These are phyloP conservation scores for Colletotrichum sansevieriae DNA, from an alignment of 2,329 filamentous ascomycete genomes.

Conservation along the genomic window DNA sequence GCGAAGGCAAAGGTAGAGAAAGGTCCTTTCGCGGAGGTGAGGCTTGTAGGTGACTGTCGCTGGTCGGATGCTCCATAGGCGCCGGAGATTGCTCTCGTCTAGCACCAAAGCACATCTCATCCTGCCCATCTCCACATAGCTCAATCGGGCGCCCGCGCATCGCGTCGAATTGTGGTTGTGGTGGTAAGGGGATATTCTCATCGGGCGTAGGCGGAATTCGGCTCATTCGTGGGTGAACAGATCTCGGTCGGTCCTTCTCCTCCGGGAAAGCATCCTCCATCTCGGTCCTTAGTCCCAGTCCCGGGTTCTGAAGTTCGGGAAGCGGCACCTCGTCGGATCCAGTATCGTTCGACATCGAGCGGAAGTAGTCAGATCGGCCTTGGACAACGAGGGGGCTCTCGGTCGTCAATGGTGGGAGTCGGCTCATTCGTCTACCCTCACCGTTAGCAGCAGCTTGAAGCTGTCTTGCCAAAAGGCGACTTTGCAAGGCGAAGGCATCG, in stretches of 20 bases:
- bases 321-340: constrained; percentile 58
- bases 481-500: constrained; percentile 94
- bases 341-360: constrained; percentile 77
- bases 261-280: constrained; percentile 65
- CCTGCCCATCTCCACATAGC: constrained; percentile 45
- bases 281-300: constrained; percentile 66
- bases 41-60: constrained; percentile 43
- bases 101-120: constrained; percentile 63
- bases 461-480: constrained; percentile 86
- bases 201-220: constrained; percentile 67
- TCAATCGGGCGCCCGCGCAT: constrained; percentile 55
- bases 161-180: constrained; percentile 55
- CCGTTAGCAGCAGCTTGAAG: constrained; percentile 82
- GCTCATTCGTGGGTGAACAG: constrained; percentile 82
- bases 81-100: constrained; percentile 71
- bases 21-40: constrained; percentile 50
- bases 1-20: constrained; percentile 52
- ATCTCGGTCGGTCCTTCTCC: constrained; percentile 71
- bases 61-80: constrained; percentile 58
- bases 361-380: constrained; percentile 84
- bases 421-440: constrained; percentile 83
- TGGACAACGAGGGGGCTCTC: constrained; percentile 83
- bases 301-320: constrained; percentile 47
- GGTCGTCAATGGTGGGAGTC: constrained; percentile 85
- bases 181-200: constrained; percentile 60